These are phyloP conservation scores for Pyrus hybrid DNA, from an alignment of 331 rosid genomes.

Conservation along the genomic window DNA sequence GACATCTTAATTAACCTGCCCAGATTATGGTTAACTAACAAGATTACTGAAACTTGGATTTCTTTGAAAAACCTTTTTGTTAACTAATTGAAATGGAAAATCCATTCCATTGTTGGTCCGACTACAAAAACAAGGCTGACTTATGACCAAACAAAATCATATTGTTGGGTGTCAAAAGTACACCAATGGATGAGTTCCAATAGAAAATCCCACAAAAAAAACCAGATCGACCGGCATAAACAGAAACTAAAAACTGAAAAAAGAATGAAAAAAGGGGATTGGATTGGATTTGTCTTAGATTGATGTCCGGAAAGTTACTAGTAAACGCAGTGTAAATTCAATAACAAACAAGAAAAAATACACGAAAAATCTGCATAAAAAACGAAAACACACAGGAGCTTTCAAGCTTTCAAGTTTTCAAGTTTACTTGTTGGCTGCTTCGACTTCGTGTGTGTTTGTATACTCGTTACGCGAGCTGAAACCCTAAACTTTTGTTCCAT, in stretches of 20 bases:
- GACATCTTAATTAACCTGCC: too few species aligned
- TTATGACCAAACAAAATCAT: neutral
- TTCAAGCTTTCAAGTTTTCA: too few species aligned
- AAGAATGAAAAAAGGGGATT: neutral
- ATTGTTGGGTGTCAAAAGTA: too few species aligned
- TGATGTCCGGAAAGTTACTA: constrained; percentile 62
- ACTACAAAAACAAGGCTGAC: neutral
- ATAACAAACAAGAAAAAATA: neutral
- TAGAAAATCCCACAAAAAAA: too few species aligned
- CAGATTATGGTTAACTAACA: too few species aligned
- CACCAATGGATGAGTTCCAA: too few species aligned
- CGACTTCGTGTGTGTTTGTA: neutral
- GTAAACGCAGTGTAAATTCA: constrained; percentile 39
- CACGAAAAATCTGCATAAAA: neutral
- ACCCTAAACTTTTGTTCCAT: neutral
- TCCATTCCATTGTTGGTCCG: neutral
- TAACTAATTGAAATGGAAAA: neutral
- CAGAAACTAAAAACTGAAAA: too few species aligned
- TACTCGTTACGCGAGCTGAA: neutral
- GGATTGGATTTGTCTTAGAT: too few species aligned
- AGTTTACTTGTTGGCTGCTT: neutral
- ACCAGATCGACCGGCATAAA: too few species aligned
- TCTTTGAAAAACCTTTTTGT: too few species aligned
- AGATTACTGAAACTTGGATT: too few species aligned
- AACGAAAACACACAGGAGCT: neutral